Evolutionary conservation across 495 filamentous ascomycete genomes (phyloP).

Genomic region (Oidiodendron maius): DNA sequence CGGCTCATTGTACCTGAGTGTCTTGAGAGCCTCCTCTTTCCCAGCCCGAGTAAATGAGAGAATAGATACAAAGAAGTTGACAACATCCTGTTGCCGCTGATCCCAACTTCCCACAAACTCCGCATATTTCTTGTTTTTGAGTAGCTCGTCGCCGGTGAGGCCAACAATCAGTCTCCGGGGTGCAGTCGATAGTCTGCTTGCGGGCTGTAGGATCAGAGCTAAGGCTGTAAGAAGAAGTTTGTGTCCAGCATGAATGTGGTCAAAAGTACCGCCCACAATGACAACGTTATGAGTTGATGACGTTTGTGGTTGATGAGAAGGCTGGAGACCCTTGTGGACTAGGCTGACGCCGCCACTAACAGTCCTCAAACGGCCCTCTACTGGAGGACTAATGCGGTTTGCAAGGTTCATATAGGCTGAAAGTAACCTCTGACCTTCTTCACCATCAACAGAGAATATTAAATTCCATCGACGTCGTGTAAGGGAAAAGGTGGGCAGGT

Average conservation of each 20-base stretch:
- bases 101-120: slow-evolving; percentile 76
- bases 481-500: slow-evolving; percentile 58
- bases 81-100: slow-evolving; percentile 56
- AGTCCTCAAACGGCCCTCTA: slow-evolving; percentile 35
- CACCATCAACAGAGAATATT: slow-evolving; percentile 53
- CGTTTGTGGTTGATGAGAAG: slow-evolving; percentile 17
- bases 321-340: slow-evolving; percentile 15
- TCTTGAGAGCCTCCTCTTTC: slow-evolving; percentile 30
- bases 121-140: slow-evolving; percentile 83
- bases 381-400: slow-evolving; percentile 36
- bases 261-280: slow-evolving; percentile 91
- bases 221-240: slow-evolving; percentile 87
- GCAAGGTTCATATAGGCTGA: slow-evolving; percentile 35
- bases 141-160: slow-evolving; percentile 78
- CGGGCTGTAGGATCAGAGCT: slow-evolving; percentile 58
- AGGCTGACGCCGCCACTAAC: slow-evolving; percentile 44
- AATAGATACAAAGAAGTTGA: slow-evolving; percentile 66
- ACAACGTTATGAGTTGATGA: slow-evolving; percentile 36
- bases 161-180: slow-evolving; percentile 65
- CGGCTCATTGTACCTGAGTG: slow-evolving; percentile 9
- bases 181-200: slow-evolving; percentile 28
- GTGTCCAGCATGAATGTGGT: slow-evolving; percentile 94
- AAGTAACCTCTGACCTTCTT: slow-evolving; percentile 29
- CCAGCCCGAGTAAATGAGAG: slow-evolving; percentile 41
- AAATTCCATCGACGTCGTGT: slow-evolving; percentile 61